Conservation (phyloP, 805 yeast genomes). For the Zygoascus flipseniorum region DNA sequence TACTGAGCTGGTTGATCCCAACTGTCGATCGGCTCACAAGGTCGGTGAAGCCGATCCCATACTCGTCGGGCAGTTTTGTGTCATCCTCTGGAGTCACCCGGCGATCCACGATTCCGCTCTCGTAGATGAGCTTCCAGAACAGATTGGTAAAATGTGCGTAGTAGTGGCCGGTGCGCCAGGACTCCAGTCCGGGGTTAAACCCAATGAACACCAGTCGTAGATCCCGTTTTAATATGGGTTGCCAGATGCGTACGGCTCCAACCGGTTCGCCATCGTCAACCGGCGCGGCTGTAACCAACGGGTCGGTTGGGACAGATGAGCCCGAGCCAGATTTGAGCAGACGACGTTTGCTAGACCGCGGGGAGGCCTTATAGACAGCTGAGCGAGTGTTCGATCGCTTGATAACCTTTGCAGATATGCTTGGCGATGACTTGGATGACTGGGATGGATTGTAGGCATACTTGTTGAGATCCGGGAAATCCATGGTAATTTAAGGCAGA, state of each 20-base stretch:
- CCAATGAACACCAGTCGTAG: conserved; percentile 53
- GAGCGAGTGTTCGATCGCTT: too few relatives aligned
- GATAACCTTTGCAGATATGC: too few relatives aligned
- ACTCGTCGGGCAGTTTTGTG: conserved; percentile 31
- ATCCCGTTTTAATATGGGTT: conserved; percentile 22
- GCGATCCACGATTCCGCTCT: conserved; percentile 37
- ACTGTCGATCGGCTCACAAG: conserved; percentile 56
- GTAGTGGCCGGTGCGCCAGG: conserved; percentile 55
- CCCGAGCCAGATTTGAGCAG: too few relatives aligned
- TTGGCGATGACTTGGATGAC: neutral
- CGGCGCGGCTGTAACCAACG: neutral
- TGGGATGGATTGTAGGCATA: neutral
- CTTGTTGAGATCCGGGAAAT: neutral
- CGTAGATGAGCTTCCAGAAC: conserved; percentile 59
- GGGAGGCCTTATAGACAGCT: too few relatives aligned
- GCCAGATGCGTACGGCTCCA: conserved; percentile 3
- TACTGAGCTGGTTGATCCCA: conserved; percentile 45
- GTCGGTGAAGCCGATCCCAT: conserved; percentile 62
- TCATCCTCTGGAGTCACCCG: conserved; percentile 35
- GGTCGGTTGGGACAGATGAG: too few relatives aligned
- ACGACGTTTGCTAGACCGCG: too few relatives aligned
- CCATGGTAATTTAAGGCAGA: neutral
- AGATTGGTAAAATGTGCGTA: conserved; percentile 63
- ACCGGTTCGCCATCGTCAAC: neutral
- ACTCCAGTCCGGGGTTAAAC: conserved; percentile 61